Base-by-base conservation (phyloP, 148 eudicot species). In the Diospyros kaki region DNA sequence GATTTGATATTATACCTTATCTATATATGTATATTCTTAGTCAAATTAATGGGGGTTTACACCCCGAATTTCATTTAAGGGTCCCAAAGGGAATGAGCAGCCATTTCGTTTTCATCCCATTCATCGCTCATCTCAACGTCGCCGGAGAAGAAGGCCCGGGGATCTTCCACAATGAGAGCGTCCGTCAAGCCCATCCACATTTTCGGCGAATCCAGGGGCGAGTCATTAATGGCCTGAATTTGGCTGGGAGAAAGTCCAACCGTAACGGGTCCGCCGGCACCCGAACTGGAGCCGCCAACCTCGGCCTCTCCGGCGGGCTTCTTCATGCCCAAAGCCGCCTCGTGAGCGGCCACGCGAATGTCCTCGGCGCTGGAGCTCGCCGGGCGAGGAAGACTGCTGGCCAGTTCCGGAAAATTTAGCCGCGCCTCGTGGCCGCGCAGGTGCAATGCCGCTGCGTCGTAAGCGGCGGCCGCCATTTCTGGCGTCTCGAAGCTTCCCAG, bases 401-500 rank as follows among this genome's bases (percentile, higher is more conserved):
- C 81, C 62, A 83, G 64, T 38, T 84, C 85, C 3, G 97, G 97
- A 73, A 90, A 92, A 75, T 92, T 89, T 3, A 89, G 81, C 43
- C 73, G 74, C 4, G 89, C 90, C 1, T 64, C 74, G 14, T 43
- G 74, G 2, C 93, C 93, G 66, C 85, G 75, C n/a, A 89, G 71
- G 78, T 89, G 77, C 66, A 82, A 85, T 61, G 87, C 89, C 10
- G 93, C 93, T 0, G 79, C 87, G 45, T 89, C 93, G 63, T 89
- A 87, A 4, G 93, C 93, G 13, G 86, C 64, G 1, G 93, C 93
- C 1, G 93, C 93, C 90, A 89, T 89, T 75, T 89, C 90, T 1
- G 89, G 81, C 3, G 93, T 84, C 63, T 89, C 85, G 48, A 83
- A 89, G 60, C 93, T 87, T 48, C 93, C 93, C 1, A 89, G 83